These are phyloP conservation scores for Xanthoconium stramineum DNA, from an alignment of 768 basidiomycete species.

Conservation along the genomic window DNA sequence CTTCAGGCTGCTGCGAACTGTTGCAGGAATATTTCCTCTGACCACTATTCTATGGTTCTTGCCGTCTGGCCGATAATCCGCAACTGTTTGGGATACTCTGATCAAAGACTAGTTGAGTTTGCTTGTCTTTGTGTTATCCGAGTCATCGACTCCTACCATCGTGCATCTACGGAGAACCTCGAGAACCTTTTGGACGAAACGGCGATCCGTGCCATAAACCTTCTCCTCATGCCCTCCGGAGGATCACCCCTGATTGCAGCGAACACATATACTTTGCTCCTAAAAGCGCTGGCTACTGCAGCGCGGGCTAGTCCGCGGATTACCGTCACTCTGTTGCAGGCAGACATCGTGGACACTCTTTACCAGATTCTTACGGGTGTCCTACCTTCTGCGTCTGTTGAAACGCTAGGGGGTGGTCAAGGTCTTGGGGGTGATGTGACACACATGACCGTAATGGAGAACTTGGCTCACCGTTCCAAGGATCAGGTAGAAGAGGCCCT, in stretches of 20 bases:
- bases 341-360: conserved; percentile 86
- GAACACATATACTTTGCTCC: conserved; percentile 83
- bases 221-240: conserved; percentile 80
- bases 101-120: conserved; percentile 96
- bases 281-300: conserved; percentile 85
- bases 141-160: conserved; percentile 88
- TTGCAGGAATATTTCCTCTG: conserved; percentile 86
- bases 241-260: conserved; percentile 83
- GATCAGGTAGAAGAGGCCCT: conserved; percentile 96
- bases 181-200: conserved; percentile 81
- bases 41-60: conserved; percentile 85
- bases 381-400: conserved; percentile 61
- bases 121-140: conserved; percentile 94
- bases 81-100: conserved; percentile 87
- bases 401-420: conserved; percentile 58
- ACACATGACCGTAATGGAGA: conserved; percentile 98
- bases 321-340: conserved; percentile 81
- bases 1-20: conserved; percentile 96
- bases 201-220: conserved; percentile 79
- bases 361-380: conserved; percentile 97
- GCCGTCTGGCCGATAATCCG: conserved; percentile 92
- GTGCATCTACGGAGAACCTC: conserved; percentile 78
- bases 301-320: conserved; percentile 88
- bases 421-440: conserved; percentile 85
- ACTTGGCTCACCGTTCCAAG: conserved; percentile 92